These are phyloP conservation scores for Thuidium tamariscinum DNA, from an alignment of 225 moss, liverwort and hornwort genomes.

Conservation along the genomic window DNA sequence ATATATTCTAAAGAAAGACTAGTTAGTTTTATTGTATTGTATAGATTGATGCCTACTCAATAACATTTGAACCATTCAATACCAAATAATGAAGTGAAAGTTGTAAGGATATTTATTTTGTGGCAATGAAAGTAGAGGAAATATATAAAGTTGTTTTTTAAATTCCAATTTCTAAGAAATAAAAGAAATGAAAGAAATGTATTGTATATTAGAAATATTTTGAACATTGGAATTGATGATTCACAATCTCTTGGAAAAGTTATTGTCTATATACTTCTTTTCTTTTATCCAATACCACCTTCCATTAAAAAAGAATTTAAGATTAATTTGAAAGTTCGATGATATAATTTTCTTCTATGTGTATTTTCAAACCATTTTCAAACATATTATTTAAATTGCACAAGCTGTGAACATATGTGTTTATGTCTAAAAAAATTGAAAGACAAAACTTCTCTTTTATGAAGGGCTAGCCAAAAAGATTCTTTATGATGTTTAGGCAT, in stretches of 20 bases:
- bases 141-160: background rate
- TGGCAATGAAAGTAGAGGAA: too few relatives aligned
- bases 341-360: background rate
- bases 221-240: background rate
- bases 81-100: background rate
- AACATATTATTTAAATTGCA: fast-evolving
- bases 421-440: too few relatives aligned
- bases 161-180: background rate
- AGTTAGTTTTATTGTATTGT: background rate
- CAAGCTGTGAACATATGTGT: background rate
- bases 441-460: too few relatives aligned
- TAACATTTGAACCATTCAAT: background rate
- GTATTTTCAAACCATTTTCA: background rate
- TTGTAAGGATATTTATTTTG: background rate
- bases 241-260: background rate
- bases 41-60: background rate
- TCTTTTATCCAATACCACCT: background rate
- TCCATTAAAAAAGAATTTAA: background rate
- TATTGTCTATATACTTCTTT: background rate
- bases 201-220: background rate
- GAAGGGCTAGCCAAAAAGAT: too few relatives aligned
- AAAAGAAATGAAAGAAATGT: background rate
- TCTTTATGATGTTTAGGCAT: background rate
- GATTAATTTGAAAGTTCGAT: background rate
- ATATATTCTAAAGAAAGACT: background rate